Base-by-base conservation (phyloP, 352 stramenopile species). In the Phytophthora pini region DNA sequence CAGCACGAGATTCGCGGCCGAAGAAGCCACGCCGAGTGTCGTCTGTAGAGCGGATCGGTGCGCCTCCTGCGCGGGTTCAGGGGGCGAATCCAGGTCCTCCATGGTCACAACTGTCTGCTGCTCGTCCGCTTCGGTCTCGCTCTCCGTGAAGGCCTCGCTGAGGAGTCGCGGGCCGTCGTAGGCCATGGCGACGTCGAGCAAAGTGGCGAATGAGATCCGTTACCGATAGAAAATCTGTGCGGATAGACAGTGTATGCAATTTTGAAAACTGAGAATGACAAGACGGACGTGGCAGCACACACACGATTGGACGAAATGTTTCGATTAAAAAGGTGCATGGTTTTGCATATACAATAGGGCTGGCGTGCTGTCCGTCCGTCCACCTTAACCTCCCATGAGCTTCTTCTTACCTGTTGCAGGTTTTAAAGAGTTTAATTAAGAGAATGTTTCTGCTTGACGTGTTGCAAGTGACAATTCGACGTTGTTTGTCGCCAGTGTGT, bases 1-100 rank as follows among this genome's bases (percentile, higher is more conserved):
- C 5, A 92, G 64, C 72, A 89, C 74, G 17, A 90, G 60, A 52
- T 60, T 88, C n/a, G 83, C 83, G 5, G 83, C 80, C 3, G 67
- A 77, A 1, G 77, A 84, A 52, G 83, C 83, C 17, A 90, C 68
- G 27, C 68, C 72, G 5, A 92, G 69, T 50, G 81, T 90, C 45
- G 77, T 66, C 49, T 86, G 76, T 15, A 92, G 61, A n/a, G 57
- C 56, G 3, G 56, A 67, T 10, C 34, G 59, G 36, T 63, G 61
- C 20, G 41, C 11, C 27, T 65, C 44, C 8, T 26, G 31, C 8
- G 46, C 24, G 3, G 31, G 4, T 2, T 54, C 15, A 4, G 51
- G 41, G 10, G 43, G 32, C 5, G 48, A 12, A 1, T 67, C 39
- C 20, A 72, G 34, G 24, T 70, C 55, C 29, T 65, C 65, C 48